Base-by-base conservation (phyloP, 2,329 filamentous ascomycete genomes). In the Scedosporium aurantiacum region DNA sequence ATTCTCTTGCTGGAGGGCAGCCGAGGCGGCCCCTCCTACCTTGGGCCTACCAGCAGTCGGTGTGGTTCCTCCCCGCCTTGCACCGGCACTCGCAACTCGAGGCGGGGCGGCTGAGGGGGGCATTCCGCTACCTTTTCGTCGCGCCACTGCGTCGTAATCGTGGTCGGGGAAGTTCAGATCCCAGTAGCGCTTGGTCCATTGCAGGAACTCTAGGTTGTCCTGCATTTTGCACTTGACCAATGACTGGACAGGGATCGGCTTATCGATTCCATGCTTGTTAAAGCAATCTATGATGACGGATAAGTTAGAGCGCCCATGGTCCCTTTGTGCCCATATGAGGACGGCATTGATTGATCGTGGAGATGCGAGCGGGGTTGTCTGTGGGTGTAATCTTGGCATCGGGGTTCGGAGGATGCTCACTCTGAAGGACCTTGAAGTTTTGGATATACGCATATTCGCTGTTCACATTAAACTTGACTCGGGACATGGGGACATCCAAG, bases 221-320 rank as follows among this genome's bases (percentile, higher is more conserved):
- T 99, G 94, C 93, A 99, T 99, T 81, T 96, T 97, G 82, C 94
- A 99, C 76, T 97, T 99, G 69, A 94, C 85, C 63, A 99, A 86
- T 63, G 83, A 80, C 74, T 96, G 86, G 72, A 97, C 91, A 63
- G 91, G 91, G 68, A 99, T 87, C 28, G 89, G 88, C 73, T 91
- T 91, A 69, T 97, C 92, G 78, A 99, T 83, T 66, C 86, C 80
- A 77, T 97, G 92, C 75, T 89, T 89, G 64, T 86, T 81, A 72
- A 97, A 97, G 66, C 83, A 82, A 74, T 91, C 93, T 91, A 69
- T 6, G 56, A 60, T 28, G 23, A 16, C 12, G 60, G 43, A 58
- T 25, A 18, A 58, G 57, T 28, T 57, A 61, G 41, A 21, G 50
- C 32, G 25, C 25, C 32, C 2, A 37, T 37, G 32, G 14, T 12